A percentile compares a stretch with the other conserved stretches of the same genome.
phyloP scores from a whole-genome alignment of 1,139 yeast genomes.

The Suhomyces maxii region DNA sequence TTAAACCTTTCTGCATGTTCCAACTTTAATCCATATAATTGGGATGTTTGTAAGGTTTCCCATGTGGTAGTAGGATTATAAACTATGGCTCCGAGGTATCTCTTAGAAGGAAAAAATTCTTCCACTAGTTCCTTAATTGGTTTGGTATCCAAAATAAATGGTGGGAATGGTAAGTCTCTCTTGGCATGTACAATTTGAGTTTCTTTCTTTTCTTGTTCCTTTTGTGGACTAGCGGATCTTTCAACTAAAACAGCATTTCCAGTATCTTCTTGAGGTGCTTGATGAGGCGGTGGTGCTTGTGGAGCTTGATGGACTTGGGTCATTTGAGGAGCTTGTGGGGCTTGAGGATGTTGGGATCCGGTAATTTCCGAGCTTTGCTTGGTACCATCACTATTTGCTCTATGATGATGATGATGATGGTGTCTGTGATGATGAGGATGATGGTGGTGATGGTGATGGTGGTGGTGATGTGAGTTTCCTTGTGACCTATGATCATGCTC shows the following conservation, averaged over 20 bases:
- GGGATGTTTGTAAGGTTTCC: conserved; percentile 39
- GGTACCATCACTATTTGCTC: not conserved
- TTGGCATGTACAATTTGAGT: not conserved
- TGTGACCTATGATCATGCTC: not conserved
- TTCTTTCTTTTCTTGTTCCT: not conserved
- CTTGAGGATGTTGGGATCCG: no score
- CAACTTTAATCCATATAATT: conserved; percentile 37
- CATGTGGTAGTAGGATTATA: conserved; percentile 59
- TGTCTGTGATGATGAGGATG: conserved; percentile 23
- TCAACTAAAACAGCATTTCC: not conserved
- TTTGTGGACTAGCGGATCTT: not conserved
- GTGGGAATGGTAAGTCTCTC: conserved; percentile 11
- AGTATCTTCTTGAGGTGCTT: not conserved
- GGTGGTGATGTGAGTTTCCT: conserved; percentile 12
- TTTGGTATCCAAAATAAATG: conserved; percentile 35
- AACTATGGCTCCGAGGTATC: conserved; percentile 58
- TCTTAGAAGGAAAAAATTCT: conserved; percentile 48
- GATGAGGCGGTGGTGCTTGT: not conserved
- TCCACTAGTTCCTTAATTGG: conserved; percentile 48
- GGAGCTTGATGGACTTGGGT: not conserved
- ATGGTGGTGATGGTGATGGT: conserved; percentile 25
- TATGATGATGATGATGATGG: conserved; percentile 14
- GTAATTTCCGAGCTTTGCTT: not conserved
- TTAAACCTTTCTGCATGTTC: conserved; percentile 34
- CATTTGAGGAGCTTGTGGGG: not conserved